A percentile compares a stretch with the other conserved stretches of the same genome.
These are phyloP conservation scores for Lentinus polychrous DNA, from an alignment of 1,284 basidiomycete species.

Conservation along the genomic window DNA sequence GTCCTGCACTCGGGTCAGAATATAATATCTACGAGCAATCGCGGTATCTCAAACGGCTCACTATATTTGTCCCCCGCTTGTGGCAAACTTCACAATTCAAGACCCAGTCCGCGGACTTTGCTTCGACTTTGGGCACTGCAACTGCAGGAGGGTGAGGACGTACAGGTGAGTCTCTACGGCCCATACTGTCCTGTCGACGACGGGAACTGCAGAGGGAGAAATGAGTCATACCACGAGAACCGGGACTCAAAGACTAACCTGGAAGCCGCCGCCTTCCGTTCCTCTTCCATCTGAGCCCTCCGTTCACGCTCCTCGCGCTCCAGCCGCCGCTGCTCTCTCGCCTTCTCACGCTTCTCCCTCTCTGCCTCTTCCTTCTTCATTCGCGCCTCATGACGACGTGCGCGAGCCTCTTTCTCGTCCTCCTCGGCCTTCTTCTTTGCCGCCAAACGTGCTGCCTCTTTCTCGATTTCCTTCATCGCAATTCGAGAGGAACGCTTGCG, in stretches of 20 bases:
- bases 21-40: slow-evolving; percentile 2
- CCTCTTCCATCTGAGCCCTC: slow-evolving; percentile 20
- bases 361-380: slow-evolving; percentile 60
- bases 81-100: slow-evolving; percentile 81
- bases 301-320: slow-evolving; percentile 44
- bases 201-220: not conserved
- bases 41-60: slow-evolving; percentile 27
- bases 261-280: slow-evolving; percentile 16
- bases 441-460: slow-evolving; percentile 55
- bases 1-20: slow-evolving; percentile 41
- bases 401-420: slow-evolving; percentile 55
- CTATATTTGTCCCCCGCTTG: slow-evolving; percentile 61
- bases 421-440: slow-evolving; percentile 54
- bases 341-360: slow-evolving; percentile 48
- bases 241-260: not conserved
- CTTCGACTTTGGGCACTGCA: slow-evolving; percentile 25
- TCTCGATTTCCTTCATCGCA: slow-evolving; percentile 65
- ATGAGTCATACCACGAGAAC: not conserved
- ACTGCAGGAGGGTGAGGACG: slow-evolving; percentile 7
- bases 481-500: slow-evolving; percentile 83
- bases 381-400: slow-evolving; percentile 57
- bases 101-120: slow-evolving; percentile 62
- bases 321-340: slow-evolving; percentile 43
- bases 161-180: not conserved
- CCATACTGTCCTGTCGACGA: not conserved